These are phyloP conservation scores for Hygrophorus pudorinus DNA, from an alignment of 768 basidiomycete species.

Conservation along the genomic window DNA sequence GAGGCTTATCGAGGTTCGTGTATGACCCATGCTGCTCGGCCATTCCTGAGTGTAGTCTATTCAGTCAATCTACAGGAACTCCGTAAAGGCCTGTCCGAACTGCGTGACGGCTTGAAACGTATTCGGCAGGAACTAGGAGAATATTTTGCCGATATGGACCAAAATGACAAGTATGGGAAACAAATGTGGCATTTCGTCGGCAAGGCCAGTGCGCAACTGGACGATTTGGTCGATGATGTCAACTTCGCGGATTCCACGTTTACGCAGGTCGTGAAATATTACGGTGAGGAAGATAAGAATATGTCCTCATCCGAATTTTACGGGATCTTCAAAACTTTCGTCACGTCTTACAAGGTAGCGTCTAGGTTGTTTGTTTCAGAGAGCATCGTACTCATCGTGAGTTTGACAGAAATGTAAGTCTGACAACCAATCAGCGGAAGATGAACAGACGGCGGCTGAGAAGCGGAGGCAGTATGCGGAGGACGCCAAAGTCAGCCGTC, in stretches of 20 bases:
- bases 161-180: slow-evolving; percentile 69
- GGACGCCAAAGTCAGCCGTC: slow-evolving; percentile 46
- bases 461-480: slow-evolving; percentile 61
- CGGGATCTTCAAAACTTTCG: slow-evolving; percentile 93
- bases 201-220: slow-evolving; percentile 63
- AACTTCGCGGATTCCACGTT: slow-evolving; percentile 79
- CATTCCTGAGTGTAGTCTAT: slow-evolving; percentile 10
- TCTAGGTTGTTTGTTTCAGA: slow-evolving; percentile 9
- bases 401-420: slow-evolving; percentile 68
- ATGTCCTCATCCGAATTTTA: slow-evolving; percentile 90
- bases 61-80: slow-evolving; percentile 83
- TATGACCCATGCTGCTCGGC: background rate
- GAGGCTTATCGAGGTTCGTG: slow-evolving; percentile 82
- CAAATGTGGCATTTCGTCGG: slow-evolving; percentile 90
- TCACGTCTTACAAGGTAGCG: slow-evolving; percentile 78
- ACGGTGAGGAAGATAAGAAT: slow-evolving; percentile 86
- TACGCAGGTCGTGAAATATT: slow-evolving; percentile 79
- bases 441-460: slow-evolving; percentile 59
- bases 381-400: background rate
- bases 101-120: slow-evolving; percentile 65
- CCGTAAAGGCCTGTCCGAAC: slow-evolving; percentile 60
- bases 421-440: slow-evolving; percentile 67
- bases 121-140: slow-evolving; percentile 76
- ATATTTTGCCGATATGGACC: slow-evolving; percentile 65
- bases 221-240: slow-evolving; percentile 81